phyloP scores from a whole-genome alignment of 2,329 filamentous ascomycete genomes.

The Endoconidiophora laricicola region DNA sequence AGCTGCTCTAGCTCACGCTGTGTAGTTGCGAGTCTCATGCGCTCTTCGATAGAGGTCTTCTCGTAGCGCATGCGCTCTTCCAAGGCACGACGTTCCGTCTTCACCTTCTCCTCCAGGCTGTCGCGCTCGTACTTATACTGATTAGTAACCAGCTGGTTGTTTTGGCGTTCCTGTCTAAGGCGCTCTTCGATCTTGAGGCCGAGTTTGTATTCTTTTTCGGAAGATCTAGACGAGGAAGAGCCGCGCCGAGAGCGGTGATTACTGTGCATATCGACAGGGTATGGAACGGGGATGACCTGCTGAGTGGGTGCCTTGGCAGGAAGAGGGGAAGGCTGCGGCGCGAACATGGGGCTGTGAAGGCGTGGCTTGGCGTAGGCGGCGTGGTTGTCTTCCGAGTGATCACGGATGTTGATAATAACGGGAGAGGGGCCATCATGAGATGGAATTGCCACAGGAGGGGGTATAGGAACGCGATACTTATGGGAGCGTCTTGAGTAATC shows the following conservation, averaged over 20 bases:
- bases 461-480: not conserved
- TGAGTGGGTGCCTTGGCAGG: not conserved
- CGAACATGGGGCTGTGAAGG: not conserved
- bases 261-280: not conserved
- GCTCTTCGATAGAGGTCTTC: not conserved
- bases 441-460: not conserved
- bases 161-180: not conserved
- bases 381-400: not conserved
- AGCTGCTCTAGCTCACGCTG: conserved; percentile 4
- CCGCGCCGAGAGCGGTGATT: not conserved
- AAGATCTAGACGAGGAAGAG: not conserved
- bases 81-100: not conserved
- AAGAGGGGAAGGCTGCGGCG: not conserved
- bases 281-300: not conserved
- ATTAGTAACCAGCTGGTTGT: too few relatives aligned
- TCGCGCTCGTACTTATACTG: not conserved
- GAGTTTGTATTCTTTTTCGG: not conserved
- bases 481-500: not conserved
- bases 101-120: not conserved
- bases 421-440: not conserved
- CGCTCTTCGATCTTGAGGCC: not conserved
- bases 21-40: not conserved
- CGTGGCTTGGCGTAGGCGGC: not conserved
- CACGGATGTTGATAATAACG: conserved; percentile 4
- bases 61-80: not conserved